Evolutionary conservation across 192 early-diverging fungal species (phyloP).

Genomic region (Diversispora epigaea): DNA sequence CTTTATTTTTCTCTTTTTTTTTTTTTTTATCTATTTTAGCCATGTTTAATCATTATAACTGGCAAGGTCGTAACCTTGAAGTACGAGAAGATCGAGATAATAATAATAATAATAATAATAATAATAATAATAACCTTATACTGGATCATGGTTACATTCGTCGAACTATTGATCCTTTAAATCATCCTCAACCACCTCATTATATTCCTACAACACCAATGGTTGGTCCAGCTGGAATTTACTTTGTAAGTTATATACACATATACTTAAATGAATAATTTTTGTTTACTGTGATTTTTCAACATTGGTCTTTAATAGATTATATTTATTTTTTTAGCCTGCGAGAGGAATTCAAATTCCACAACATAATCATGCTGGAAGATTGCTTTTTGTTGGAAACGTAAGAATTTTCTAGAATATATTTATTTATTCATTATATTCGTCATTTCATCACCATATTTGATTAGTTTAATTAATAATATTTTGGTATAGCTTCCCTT

Average conservation of each 20-base stretch:
- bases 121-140: neutral
- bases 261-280: neutral
- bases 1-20: neutral
- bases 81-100: conserved; percentile 66
- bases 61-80: conserved; percentile 71
- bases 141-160: neutral
- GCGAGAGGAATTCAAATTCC: conserved; percentile 31
- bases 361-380: conserved; percentile 36
- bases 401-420: conserved; percentile 41
- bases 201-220: neutral
- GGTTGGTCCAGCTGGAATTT: neutral
- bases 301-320: neutral
- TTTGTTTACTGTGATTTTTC: neutral
- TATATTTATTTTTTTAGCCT: neutral
- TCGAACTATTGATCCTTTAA: neutral
- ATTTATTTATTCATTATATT: too few species aligned
- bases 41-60: conserved; percentile 65
- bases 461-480: neutral
- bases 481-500: conserved; percentile 56
- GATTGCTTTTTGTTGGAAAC: conserved; percentile 76
- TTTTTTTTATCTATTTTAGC: conserved; percentile 30
- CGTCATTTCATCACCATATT: neutral
- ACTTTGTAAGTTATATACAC: neutral
- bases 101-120: conserved; percentile 20
- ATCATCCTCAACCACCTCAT: conserved; percentile 3